Evolutionary conservation across 2,329 filamentous ascomycete species (phyloP).

Genomic region (Colletotrichum nymphaeae): DNA sequence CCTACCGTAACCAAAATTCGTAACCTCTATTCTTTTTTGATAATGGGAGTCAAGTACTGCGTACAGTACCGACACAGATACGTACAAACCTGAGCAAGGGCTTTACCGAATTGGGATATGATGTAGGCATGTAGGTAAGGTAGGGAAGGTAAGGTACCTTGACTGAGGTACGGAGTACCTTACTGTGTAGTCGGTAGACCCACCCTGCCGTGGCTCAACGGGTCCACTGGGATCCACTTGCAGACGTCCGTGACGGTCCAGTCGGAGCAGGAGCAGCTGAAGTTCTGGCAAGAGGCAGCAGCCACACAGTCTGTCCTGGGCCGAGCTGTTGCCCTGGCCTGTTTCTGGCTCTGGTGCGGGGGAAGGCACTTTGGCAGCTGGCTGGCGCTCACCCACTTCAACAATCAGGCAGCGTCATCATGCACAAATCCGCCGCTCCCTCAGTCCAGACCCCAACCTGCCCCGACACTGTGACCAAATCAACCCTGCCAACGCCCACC

Average conservation of each 20-base stretch:
- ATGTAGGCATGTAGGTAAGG: too few species aligned
- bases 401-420: conserved; percentile 36
- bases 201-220: conserved; percentile 24
- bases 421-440: conserved; percentile 24
- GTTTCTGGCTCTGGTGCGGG: conserved; percentile 33
- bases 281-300: background rate
- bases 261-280: too few species aligned
- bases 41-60: background rate
- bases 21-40: too few species aligned
- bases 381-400: background rate
- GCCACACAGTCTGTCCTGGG: conserved; percentile 17
- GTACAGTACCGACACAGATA: background rate
- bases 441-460: conserved; percentile 1
- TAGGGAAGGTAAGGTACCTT: too few species aligned
- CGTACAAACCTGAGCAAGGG: background rate
- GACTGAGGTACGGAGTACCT: too few species aligned
- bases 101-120: background rate
- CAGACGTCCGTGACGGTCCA: background rate
- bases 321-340: conserved; percentile 21
- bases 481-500: conserved; percentile 29
- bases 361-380: background rate
- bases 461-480: background rate
- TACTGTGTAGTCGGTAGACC: background rate
- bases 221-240: background rate
- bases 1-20: background rate